phyloP scores from a whole-genome alignment of 2,329 filamentous ascomycete species.

The Exutisphaerella laricina region DNA sequence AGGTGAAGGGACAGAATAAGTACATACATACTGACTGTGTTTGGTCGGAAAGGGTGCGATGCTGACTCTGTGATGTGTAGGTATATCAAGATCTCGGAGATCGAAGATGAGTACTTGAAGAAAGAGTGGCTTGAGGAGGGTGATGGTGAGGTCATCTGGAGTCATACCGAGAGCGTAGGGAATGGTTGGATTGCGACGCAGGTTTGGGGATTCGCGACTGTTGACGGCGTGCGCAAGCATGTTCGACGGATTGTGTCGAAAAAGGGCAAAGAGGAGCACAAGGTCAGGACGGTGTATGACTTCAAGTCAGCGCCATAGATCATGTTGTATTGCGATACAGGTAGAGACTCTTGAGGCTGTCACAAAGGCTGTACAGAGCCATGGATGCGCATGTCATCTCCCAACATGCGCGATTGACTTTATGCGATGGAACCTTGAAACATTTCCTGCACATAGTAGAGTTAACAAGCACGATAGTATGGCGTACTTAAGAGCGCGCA shows the following conservation, averaged over 20 bases:
- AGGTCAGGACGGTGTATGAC: constrained; percentile 42
- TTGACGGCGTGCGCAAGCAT: constrained; percentile 39
- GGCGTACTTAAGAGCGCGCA: too few relatives aligned
- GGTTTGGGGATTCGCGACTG: constrained; percentile 45
- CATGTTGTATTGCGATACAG: background rate
- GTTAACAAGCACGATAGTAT: too few relatives aligned
- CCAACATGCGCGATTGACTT: too few relatives aligned
- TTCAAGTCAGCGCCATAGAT: constrained; percentile 19
- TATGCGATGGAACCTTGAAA: too few relatives aligned
- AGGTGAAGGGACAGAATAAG: constrained; percentile 54
- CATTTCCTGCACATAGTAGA: too few relatives aligned
- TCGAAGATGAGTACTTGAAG: constrained; percentile 46
- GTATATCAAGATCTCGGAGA: constrained; percentile 36
- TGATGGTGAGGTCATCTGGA: constrained; percentile 42
- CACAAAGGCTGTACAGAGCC: too few relatives aligned
- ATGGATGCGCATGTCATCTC: too few relatives aligned
- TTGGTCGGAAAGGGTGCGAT: background rate
- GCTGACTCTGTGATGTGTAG: constrained; percentile 16
- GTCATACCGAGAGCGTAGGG: constrained; percentile 45
- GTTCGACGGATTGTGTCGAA: constrained; percentile 34
- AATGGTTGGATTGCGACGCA: constrained; percentile 52
- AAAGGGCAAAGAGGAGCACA: constrained; percentile 37
- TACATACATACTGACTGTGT: constrained; percentile 6
- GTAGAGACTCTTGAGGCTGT: too few relatives aligned
- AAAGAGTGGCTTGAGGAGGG: constrained; percentile 57